Percentiles rank a stretch among this genome's conserved stretches.
Evolutionary conservation across 2,329 filamentous ascomycete species (phyloP).

Genomic region (Alternaria ethzedia): DNA sequence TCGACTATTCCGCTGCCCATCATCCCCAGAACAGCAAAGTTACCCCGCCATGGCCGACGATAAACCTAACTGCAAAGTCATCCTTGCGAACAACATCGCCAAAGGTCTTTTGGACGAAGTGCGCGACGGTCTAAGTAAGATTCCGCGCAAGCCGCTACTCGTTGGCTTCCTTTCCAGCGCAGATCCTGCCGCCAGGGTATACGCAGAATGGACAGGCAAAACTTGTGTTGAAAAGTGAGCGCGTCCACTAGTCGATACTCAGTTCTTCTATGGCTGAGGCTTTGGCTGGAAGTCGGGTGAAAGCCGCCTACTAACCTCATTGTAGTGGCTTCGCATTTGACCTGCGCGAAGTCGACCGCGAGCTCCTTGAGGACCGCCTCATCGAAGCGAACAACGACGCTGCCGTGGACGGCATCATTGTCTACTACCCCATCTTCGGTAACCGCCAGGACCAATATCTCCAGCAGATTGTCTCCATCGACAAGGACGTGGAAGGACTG

Average conservation of each 20-base stretch:
- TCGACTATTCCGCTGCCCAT: background rate
- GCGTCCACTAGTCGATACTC: background rate
- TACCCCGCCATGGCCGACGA: constrained; percentile 45
- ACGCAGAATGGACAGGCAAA: constrained; percentile 97
- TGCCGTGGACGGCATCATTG: constrained; percentile 84
- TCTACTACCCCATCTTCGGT: constrained; percentile 98
- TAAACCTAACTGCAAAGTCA: constrained; percentile 79
- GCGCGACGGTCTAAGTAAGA: constrained; percentile 72
- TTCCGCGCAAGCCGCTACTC: constrained; percentile 77
- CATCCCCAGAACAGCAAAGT: constrained; percentile 4
- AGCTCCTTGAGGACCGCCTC: constrained; percentile 88
- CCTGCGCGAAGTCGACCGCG: constrained; percentile 81
- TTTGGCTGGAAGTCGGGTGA: background rate
- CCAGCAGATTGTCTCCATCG: constrained; percentile 87
- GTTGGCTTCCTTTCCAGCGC: constrained; percentile 91
- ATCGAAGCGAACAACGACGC: constrained; percentile 81
- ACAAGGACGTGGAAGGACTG: constrained; percentile 95
- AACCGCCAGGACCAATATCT: constrained; percentile 90
- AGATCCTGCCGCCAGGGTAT: constrained; percentile 89
- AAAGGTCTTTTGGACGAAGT: constrained; percentile 82
- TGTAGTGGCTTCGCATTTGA: constrained; percentile 86
- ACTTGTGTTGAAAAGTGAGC: constrained; percentile 94
- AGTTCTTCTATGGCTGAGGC: background rate
- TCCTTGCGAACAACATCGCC: constrained; percentile 86
- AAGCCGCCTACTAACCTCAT: constrained; percentile 1